phyloP scores from a whole-genome alignment of 148 eudicot species.

The Nyssa sinensis region DNA sequence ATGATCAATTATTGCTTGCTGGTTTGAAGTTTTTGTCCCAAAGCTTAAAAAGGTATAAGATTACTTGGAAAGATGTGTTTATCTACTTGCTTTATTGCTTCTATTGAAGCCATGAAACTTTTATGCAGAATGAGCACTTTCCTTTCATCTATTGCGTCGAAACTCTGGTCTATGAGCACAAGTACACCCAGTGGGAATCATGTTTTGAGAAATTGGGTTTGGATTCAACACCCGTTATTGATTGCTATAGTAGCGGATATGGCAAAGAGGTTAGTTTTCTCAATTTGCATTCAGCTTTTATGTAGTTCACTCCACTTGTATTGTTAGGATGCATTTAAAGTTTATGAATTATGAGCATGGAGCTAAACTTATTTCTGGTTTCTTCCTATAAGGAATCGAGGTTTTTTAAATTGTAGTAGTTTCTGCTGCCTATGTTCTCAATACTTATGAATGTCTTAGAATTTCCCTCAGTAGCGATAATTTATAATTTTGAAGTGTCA shows the following conservation, averaged over 20 bases:
- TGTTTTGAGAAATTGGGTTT: conserved; percentile 53
- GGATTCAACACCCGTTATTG: conserved; percentile 43
- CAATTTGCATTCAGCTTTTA: background rate
- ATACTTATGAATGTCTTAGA: background rate
- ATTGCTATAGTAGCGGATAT: conserved; percentile 41
- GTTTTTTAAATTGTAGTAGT: background rate
- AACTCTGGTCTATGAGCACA: conserved; percentile 40
- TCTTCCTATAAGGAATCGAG: background rate
- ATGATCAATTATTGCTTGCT: too few relatives aligned
- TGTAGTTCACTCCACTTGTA: background rate
- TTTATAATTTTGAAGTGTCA: background rate
- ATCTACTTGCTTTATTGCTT: background rate
- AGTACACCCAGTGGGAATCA: conserved; percentile 56
- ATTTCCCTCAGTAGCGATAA: background rate
- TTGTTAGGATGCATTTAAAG: background rate
- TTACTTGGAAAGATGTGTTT: background rate
- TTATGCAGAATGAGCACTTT: conserved; percentile 62
- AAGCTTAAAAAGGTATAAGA: background rate
- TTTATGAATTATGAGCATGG: background rate
- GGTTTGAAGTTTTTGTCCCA: background rate
- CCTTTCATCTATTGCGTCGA: conserved; percentile 72
- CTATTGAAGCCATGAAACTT: background rate
- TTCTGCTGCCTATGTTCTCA: background rate
- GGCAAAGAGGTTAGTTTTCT: conserved; percentile 55
- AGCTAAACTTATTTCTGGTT: background rate